Base-by-base conservation (phyloP, 1,284 basidiomycete genomes). In the Ganoderma multipileum region DNA sequence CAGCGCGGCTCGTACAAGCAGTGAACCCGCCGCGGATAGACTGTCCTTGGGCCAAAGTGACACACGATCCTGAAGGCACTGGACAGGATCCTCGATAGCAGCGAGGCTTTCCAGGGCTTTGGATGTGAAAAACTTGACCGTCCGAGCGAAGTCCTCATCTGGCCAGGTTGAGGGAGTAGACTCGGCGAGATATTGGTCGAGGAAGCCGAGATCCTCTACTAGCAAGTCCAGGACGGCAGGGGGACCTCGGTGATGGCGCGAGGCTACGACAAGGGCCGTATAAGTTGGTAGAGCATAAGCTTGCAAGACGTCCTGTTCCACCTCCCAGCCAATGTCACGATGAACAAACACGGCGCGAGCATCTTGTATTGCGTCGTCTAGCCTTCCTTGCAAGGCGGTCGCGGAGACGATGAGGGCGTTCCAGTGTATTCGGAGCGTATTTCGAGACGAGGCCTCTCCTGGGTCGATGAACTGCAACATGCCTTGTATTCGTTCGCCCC, bases 161-260 rank as follows among this genome's bases (percentile, higher is more conserved):
- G 26, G 36, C 30, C 42, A 64, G 14, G 44, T 65, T 65, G 71
- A 52, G 57, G 47, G 66, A 72, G 23, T 68, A 68, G 55, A 66
- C 64, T 68, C 61, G 69, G 63, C 68, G 50, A 83, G 72, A 71
- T 81, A 79, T 4, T 76, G 68, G 4, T 77, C 78, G n/a, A 87
- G 68, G 65, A 72, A 74, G 0, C 71, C 63, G 86, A 84, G 87
- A 47, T 88, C 80, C 38, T 77, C 70, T 59, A 83, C 72, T 54
- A 90, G 70, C 52, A 85, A 81, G 50, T 86, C 82, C 38, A 90
- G 74, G 28, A 83, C 82, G 16, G 77, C 78, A n/a, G 75, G 44
- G 20, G 81, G 73, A 65, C 81, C 82, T 26, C 76, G 76, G 67
- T 80, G 78, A 52, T 80, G 78, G 55, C 78, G 77, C 26, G 81